phyloP scores from a whole-genome alignment of 129 eudicot species.

The Flaveria trinervia region DNA sequence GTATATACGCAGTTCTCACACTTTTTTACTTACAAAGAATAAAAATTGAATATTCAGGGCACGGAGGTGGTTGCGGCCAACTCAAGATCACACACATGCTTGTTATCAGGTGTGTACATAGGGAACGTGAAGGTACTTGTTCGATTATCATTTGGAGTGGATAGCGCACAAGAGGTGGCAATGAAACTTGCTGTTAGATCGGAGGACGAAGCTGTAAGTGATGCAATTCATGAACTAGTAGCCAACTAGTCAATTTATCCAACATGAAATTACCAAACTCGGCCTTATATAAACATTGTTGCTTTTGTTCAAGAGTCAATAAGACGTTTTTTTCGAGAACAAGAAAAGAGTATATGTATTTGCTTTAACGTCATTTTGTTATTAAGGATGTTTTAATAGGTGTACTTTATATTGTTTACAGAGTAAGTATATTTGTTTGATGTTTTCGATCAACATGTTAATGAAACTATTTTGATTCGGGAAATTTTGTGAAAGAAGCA shows the following conservation, averaged over 20 bases:
- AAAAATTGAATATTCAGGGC: slow-evolving; percentile 49
- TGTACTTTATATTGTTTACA: neutral
- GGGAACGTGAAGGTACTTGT: slow-evolving; percentile 86
- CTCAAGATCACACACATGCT: slow-evolving; percentile 88
- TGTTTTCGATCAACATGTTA: neutral
- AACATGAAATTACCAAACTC: slow-evolving; percentile 9
- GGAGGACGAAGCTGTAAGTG: slow-evolving; percentile 72
- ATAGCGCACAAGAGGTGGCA: slow-evolving; percentile 76
- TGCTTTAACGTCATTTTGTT: neutral
- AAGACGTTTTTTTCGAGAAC: neutral
- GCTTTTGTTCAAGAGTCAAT: neutral
- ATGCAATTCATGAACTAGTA: slow-evolving; percentile 85
- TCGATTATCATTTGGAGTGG: slow-evolving; percentile 75
- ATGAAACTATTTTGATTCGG: neutral
- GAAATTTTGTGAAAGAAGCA: neutral
- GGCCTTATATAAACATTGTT: neutral
- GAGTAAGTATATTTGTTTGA: neutral
- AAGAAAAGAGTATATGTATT: neutral
- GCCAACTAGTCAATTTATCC: slow-evolving; percentile 53
- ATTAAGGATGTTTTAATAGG: slow-evolving; percentile 9
- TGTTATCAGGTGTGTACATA: slow-evolving; percentile 78
- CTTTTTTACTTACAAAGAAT: neutral
- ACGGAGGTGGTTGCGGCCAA: slow-evolving; percentile 77
- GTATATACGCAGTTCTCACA: no score
- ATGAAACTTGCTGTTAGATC: slow-evolving; percentile 95